Percentiles rank a stretch among this genome's conserved stretches.
Conservation (phyloP, 805 yeast genomes). For the Candida chauliodis region DNA sequence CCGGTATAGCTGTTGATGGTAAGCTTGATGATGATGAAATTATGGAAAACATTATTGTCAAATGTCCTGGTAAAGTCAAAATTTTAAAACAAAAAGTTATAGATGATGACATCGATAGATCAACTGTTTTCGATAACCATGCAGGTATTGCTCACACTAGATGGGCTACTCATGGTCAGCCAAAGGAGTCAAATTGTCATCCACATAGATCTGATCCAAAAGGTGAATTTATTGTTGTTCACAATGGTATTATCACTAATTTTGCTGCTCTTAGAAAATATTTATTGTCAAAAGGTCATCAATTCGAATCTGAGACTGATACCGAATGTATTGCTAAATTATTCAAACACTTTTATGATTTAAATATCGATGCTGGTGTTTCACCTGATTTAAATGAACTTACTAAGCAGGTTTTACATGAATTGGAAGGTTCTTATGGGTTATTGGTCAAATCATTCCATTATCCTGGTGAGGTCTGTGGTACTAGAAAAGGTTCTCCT, state of each 20-base stretch:
- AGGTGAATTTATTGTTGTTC: constrained; percentile 88
- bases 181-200: constrained; percentile 82
- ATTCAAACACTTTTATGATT: constrained; percentile 85
- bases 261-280: constrained; percentile 87
- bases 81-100: constrained; percentile 68
- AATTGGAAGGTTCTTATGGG: constrained; percentile 97
- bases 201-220: constrained; percentile 87
- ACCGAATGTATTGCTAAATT: constrained; percentile 97
- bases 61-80: constrained; percentile 89
- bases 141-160: constrained; percentile 98
- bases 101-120: constrained; percentile 48
- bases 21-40: constrained; percentile 52
- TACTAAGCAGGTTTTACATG: constrained; percentile 87
- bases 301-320: constrained; percentile 90
- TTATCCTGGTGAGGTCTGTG: constrained; percentile 93
- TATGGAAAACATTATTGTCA: constrained; percentile 64
- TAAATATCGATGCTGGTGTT: constrained; percentile 65
- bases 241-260: constrained; percentile 97
- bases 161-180: constrained; percentile 99
- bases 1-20: constrained; percentile 87
- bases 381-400: constrained; percentile 86
- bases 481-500: constrained; percentile 98
- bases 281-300: constrained; percentile 71
- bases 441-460: constrained; percentile 85
- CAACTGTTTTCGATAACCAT: constrained; percentile 72